phyloP scores from a whole-genome alignment of 768 basidiomycete genomes.

The Boletus patriciae region DNA sequence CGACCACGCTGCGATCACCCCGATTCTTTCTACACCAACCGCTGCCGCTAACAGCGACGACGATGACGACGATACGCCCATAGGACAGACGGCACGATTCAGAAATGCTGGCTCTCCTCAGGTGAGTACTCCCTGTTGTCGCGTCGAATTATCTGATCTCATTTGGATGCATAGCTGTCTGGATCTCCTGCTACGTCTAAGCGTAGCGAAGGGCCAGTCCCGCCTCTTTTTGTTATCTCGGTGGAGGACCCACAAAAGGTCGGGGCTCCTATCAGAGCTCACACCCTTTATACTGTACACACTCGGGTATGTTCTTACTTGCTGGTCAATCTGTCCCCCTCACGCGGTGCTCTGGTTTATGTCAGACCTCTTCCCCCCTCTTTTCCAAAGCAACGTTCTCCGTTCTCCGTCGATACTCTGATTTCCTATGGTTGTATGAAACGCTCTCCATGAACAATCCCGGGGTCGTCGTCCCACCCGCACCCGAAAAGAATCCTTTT shows the following conservation, averaged over 20 bases:
- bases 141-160: neutral
- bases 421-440: conserved; percentile 97
- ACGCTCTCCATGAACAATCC: conserved; percentile 88
- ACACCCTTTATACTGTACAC: conserved; percentile 96
- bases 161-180: conserved; percentile 11
- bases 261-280: conserved; percentile 91
- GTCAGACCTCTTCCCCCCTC: conserved; percentile 79
- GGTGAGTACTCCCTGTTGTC: conserved; percentile 2
- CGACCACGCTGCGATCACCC: conserved; percentile 21
- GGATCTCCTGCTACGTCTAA: conserved; percentile 15
- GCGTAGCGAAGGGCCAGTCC: conserved; percentile 46
- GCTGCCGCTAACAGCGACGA: conserved; percentile 33
- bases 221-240: conserved; percentile 77
- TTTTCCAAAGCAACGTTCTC: conserved; percentile 86
- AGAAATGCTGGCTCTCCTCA: conserved; percentile 29
- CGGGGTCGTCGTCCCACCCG: conserved; percentile 95
- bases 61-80: conserved; percentile 64
- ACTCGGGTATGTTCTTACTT: conserved; percentile 58
- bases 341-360: neutral
- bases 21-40: conserved; percentile 24
- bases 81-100: conserved; percentile 46
- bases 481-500: conserved; percentile 92
- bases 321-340: neutral
- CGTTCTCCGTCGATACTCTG: conserved; percentile 94
- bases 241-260: conserved; percentile 98